These are phyloP conservation scores for Rachicladosporium sp. DNA, from an alignment of 2,329 filamentous ascomycete species.

Conservation along the genomic window DNA sequence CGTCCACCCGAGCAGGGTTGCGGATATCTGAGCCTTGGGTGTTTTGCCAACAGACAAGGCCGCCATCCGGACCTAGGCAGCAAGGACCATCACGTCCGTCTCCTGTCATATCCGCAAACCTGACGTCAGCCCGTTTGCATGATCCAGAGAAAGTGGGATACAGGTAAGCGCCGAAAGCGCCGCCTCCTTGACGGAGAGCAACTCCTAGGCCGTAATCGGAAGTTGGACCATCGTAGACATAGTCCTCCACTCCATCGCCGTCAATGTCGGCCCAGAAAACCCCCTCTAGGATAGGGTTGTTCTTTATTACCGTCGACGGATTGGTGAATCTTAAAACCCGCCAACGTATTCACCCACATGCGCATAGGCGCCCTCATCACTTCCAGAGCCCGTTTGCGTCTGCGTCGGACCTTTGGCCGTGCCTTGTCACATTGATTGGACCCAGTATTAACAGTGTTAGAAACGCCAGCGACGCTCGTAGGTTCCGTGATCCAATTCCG, in stretches of 20 bases:
- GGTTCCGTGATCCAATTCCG: constrained; percentile 4
- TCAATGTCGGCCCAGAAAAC: constrained; percentile 7
- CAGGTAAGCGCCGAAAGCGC: constrained; percentile 3
- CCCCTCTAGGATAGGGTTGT: constrained; percentile 4
- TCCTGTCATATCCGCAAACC: constrained; percentile 4
- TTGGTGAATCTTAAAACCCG: too few relatives aligned
- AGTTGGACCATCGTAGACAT: constrained; percentile 3
- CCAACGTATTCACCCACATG: constrained; percentile 1
- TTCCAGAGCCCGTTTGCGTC: too few relatives aligned
- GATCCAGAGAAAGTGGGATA: background rate
- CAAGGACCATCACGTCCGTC: constrained; percentile 5
- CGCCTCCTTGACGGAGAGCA: constrained; percentile 2
- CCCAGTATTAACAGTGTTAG: background rate
- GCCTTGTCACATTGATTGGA: constrained; percentile 1
- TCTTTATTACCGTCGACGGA: constrained; percentile 2
- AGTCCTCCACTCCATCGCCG: constrained; percentile 5
- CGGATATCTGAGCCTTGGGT: constrained; percentile 1
- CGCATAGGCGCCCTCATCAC: constrained; percentile 5
- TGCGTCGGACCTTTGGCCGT: constrained; percentile 3
- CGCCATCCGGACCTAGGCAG: constrained; percentile 5
- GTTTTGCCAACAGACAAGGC: constrained; percentile 5
- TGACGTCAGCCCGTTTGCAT: constrained; percentile 3
- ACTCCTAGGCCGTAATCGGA: constrained; percentile 3
- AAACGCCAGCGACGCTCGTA: too few relatives aligned
- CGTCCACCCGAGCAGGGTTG: constrained; percentile 1